phyloP scores from a whole-genome alignment of 1,139 yeast species.

The Saccharomycopsis crataegensis region DNA sequence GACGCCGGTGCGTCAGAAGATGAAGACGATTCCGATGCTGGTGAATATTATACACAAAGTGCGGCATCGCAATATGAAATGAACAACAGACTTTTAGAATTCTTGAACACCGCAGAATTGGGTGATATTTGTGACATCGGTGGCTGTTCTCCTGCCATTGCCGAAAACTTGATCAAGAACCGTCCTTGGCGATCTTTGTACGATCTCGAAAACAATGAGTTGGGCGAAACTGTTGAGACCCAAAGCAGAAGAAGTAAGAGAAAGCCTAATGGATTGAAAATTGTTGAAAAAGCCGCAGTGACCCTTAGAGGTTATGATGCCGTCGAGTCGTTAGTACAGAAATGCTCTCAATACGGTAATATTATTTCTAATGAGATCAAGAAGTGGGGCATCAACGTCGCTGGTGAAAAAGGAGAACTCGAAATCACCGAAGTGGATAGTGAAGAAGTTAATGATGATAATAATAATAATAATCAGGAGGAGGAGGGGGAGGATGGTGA shows the following conservation, averaged over 20 bases:
- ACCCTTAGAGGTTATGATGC: slow-evolving; percentile 87
- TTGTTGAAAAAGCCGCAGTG: slow-evolving; percentile 61
- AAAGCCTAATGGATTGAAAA: slow-evolving; percentile 53
- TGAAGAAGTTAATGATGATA: slow-evolving; percentile 24
- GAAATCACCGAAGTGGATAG: slow-evolving; percentile 45
- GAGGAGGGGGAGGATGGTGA: slow-evolving; percentile 18
- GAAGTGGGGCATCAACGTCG: slow-evolving; percentile 77
- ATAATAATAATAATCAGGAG: slow-evolving; percentile 23
- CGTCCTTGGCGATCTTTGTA: slow-evolving; percentile 65
- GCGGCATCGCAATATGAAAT: slow-evolving; percentile 44
- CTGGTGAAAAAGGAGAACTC: slow-evolving; percentile 52
- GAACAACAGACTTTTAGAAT: slow-evolving; percentile 48
- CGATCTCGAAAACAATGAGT: slow-evolving; percentile 49
- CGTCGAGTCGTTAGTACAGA: slow-evolving; percentile 79
- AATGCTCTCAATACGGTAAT: slow-evolving; percentile 74
- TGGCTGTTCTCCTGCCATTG: slow-evolving; percentile 60
- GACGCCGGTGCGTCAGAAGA: slow-evolving; percentile 31
- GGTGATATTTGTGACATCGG: slow-evolving; percentile 79
- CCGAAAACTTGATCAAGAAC: slow-evolving; percentile 48
- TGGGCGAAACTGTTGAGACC: slow-evolving; percentile 28
- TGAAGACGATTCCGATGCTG: slow-evolving; percentile 39
- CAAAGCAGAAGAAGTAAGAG: slow-evolving; percentile 19
- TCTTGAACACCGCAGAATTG: slow-evolving; percentile 68
- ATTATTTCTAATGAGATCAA: slow-evolving; percentile 64
- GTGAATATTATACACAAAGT: slow-evolving; percentile 30